phyloP scores from a whole-genome alignment of 441 rosid genomes.

The Pelargonium hybrid region DNA sequence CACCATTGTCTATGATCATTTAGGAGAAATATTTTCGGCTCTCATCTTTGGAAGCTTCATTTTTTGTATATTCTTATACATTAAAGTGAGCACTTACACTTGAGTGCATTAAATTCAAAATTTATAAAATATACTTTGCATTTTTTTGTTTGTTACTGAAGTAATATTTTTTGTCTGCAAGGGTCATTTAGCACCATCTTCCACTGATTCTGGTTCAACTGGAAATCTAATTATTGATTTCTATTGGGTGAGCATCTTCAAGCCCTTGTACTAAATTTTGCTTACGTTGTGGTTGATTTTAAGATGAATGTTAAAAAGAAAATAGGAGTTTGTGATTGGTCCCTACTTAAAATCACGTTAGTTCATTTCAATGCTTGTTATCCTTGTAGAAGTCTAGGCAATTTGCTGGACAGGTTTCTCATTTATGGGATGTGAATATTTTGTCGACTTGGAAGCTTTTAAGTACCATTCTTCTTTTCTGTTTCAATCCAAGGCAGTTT shows the following conservation, averaged over 20 bases:
- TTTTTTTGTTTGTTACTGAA: constrained; percentile 18
- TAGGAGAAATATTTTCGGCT: constrained; percentile 90
- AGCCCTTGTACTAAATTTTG: not conserved
- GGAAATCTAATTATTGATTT: constrained; percentile 88
- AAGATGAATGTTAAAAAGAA: not conserved
- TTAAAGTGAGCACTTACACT: constrained; percentile 47
- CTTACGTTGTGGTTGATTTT: not conserved
- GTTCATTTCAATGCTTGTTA: not conserved
- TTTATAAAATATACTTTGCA: constrained; percentile 1
- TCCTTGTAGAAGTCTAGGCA: not conserved
- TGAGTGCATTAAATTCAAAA: constrained; percentile 1
- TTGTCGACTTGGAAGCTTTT: not conserved
- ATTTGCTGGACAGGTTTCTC: not conserved
- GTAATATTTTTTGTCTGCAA: constrained; percentile 25
- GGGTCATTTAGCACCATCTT: constrained; percentile 91
- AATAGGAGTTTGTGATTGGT: not conserved
- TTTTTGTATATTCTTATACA: constrained; percentile 73
- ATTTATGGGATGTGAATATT: not conserved
- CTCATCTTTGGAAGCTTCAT: constrained; percentile 80
- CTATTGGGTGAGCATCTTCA: constrained; percentile 69
- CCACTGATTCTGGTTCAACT: constrained; percentile 85
- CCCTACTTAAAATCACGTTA: not conserved
- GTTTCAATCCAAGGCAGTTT: not conserved
- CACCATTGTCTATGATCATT: constrained; percentile 71
- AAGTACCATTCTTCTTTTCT: not conserved